Base-by-base conservation (phyloP, 2,329 filamentous ascomycete genomes). In the Orbilia oligospora region DNA sequence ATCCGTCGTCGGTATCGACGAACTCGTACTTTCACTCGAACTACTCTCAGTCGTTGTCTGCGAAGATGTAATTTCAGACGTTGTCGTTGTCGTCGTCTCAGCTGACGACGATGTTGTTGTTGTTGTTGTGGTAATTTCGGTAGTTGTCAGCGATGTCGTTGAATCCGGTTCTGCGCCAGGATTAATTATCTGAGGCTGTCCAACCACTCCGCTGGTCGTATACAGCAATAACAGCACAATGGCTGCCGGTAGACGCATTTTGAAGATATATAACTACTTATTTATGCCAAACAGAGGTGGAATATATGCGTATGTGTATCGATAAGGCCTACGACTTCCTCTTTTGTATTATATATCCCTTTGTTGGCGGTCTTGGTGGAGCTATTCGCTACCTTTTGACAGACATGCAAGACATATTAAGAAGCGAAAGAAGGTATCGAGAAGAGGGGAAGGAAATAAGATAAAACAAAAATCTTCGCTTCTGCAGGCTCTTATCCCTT, bases 201-300 rank as follows among this genome's bases (percentile, higher is more conserved):
- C 53, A 12, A 69, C 63, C 3, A 69, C 75, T 20, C 53, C 58
- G 63, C 64, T 33, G 1, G 33, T 68, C 69, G 75, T 46, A 48
- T 36, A 67, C 41, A 78, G 55, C 68, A 76, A 48, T 56, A 77
- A 46, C 63, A 78, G 75, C 61, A 58, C 53, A 33, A 51, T 36
- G 24, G 64, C 46, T 14, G 63, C 53, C 18, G 68, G 64, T 53
- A 72, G 49, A 33, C 68, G 75, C 75, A 78, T 78, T 22, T 66
- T 77, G 22, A 38, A 55, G 49, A 65, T 48, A 49, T 20, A 24
- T 49, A 49, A n/a, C n/a, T n/a, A n/a, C n/a, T n/a, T n/a, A n/a
- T n/a, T n/a, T n/a, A n/a, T n/a, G n/a, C n/a, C n/a, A n/a, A n/a
- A n/a, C n/a, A n/a, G n/a, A n/a, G n/a, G n/a, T n/a, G n/a, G n/a